These are phyloP conservation scores for Gonapodya prolifera DNA, from an alignment of 192 early-diverging fungal genomes.

Conservation along the genomic window DNA sequence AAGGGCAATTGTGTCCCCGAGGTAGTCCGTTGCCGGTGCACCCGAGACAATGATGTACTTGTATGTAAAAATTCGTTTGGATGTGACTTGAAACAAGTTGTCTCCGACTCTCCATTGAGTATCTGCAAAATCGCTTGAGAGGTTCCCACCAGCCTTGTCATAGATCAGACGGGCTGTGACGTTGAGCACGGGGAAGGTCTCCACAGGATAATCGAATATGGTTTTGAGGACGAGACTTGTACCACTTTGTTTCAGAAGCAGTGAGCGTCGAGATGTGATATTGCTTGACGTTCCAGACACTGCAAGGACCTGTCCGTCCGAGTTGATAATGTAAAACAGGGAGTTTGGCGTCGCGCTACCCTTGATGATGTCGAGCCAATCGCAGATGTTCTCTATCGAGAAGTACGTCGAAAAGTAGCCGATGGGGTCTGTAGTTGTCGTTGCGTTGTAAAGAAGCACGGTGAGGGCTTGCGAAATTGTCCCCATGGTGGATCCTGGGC, in stretches of 20 bases:
- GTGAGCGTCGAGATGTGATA: not conserved
- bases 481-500: not conserved
- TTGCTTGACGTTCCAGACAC: not conserved
- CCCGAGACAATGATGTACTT: not conserved
- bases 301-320: not conserved
- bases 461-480: not conserved
- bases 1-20: not conserved
- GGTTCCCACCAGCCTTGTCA: not conserved
- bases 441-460: not conserved
- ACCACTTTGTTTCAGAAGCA: not conserved
- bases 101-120: not conserved
- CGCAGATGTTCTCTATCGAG: not conserved
- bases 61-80: not conserved
- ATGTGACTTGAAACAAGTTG: not conserved
- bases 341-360: not conserved
- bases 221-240: not conserved
- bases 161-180: not conserved
- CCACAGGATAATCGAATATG: not conserved
- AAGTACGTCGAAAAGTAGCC: not conserved
- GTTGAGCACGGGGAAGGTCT: not conserved
- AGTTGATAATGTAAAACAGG: not conserved
- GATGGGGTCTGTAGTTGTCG: not conserved
- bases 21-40: not conserved
- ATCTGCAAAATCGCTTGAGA: not conserved
- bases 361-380: not conserved